A percentile compares a stretch with the other conserved stretches of the same genome.
These are phyloP conservation scores for Pseudocercospora eumusae DNA, from an alignment of 2,329 filamentous ascomycete genomes.

Conservation along the genomic window DNA sequence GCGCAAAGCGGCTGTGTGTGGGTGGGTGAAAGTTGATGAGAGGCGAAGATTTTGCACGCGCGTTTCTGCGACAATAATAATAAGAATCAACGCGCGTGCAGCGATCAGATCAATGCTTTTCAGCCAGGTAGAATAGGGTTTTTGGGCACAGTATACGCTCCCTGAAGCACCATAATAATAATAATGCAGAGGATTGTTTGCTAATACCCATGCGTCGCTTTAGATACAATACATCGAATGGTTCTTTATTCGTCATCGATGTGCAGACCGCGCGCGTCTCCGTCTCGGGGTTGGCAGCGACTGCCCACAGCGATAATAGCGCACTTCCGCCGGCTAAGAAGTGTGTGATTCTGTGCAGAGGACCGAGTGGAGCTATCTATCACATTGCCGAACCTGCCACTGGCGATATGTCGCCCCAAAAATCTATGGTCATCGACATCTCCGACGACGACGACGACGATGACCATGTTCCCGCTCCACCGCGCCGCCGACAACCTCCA, in stretches of 20 bases:
- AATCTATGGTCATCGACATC: neutral
- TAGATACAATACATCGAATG: neutral
- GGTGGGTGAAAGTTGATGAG: neutral
- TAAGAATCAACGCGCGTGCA: too few relatives aligned
- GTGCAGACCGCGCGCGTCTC: conserved; percentile 1
- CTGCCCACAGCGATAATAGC: neutral
- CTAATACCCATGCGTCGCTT: neutral
- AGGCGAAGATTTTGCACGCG: neutral
- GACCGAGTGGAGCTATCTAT: neutral
- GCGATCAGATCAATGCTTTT: neutral
- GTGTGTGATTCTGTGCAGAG: neutral
- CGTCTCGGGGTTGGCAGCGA: conserved; percentile 4
- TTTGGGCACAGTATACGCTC: neutral
- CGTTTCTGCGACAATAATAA: neutral
- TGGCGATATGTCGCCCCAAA: neutral
- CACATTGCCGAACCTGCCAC: neutral
- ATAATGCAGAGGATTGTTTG: neutral
- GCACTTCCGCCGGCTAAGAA: neutral
- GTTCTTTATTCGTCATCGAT: conserved; percentile 3
- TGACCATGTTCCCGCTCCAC: neutral
- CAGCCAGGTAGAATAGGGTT: neutral
- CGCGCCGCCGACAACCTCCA: too few relatives aligned
- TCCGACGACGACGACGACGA: neutral
- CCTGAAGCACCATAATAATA: neutral
- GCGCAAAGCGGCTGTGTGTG: neutral